Base-by-base conservation (phyloP, 257 asterid genomes). In the Solanum microdontum region DNA sequence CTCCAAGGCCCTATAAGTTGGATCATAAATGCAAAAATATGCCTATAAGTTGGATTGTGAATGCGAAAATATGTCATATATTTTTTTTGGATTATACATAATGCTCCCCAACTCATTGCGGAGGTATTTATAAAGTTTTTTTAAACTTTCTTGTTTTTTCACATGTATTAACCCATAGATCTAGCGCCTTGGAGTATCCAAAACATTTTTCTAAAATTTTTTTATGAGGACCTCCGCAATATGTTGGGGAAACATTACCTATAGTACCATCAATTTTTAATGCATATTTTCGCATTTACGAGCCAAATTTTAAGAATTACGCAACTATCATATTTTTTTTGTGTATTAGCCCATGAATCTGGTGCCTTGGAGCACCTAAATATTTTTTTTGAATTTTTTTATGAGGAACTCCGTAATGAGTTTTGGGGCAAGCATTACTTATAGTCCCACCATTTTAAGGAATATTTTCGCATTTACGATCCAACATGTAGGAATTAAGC, bases 381-480 rank as follows among this genome's bases (percentile, higher is more conserved):
- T 43, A 3, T 43, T 3, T 43, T 11, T 43, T 43, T 43, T 11
- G 6, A 3, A 43, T 11, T 45, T 4, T 45, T 13, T 45, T 13
- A 14, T 48, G 58, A 48, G 21, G 8, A 48, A 13, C 21, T 48
- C 8, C 7, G 8, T 5, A 48, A 48, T 48, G 58, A 48, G 58
- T 48, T n/a, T n/a, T 45, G 7, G 3, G 7, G 21, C 0, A 48
- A 48, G 0, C 7, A 48, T 48, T 4, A 14, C 58, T 14, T 48
- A 48, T 48, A 48, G 58, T 14, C 58, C 21, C 21, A 48, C 58
- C 19, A 48, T 48, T 48, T 48, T 48, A 48, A 48, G 21, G 7
- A 13, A 48, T 48, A 48, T 48, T 48, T 48, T 48, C 7, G 1
- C 21, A 48, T 48, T 48, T 48, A 48, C 7, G 58, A 48, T 48